Base-by-base conservation (phyloP, 2,329 filamentous ascomycete species). In the Cordyceps farinosa region DNA sequence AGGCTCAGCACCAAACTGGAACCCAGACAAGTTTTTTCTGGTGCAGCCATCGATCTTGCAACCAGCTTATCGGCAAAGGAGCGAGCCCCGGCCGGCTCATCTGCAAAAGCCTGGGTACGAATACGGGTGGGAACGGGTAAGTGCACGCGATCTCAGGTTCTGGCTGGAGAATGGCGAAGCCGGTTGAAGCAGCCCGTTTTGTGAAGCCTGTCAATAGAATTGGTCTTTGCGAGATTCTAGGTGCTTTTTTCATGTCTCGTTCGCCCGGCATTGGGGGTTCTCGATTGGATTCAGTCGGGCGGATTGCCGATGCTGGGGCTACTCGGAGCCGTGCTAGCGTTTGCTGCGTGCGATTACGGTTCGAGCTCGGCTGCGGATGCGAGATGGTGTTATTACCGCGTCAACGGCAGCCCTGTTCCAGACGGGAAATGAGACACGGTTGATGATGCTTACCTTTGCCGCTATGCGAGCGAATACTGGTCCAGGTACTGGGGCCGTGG, bases 281-380 rank as follows among this genome's bases (percentile, higher is more conserved):
- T 9, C 6, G n/a, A 11, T 32, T 52, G 17, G 27, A 42, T 13
- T 34, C 13, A 1, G 32, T 38, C 32, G 56, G 22, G 34, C 17
- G 30, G 5, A 15, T 32, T 32, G 56, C 56, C 45, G 56, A 50
- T 40, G 34, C 9, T 15, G 22, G 47, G 42, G n/a, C 17, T 8
- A 54, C 38, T 34, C 32, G 13, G 29, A 27, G 29, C 55, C 13
- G 10, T 45, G n/a, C n/a, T 15, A 22, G 51, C 29, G 53, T 22
- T 44, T 61, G 57, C 36, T 53, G 57, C 47, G 53, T 52, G 61
- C 61, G 61, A 63, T 63, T 63, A 63, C 61, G 61, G 53, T 3
- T 57, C 61, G 61, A 45, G 60, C 60, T 62, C 51, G 59, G 60
- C 51, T 55, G 51, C 30, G 48, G 47, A 61, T 61, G 58, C 51